A percentile compares a stretch with the other conserved stretches of the same genome.
Evolutionary conservation across 2,329 filamentous ascomycete genomes (phyloP).

Genomic region (Penicillium paneum): DNA sequence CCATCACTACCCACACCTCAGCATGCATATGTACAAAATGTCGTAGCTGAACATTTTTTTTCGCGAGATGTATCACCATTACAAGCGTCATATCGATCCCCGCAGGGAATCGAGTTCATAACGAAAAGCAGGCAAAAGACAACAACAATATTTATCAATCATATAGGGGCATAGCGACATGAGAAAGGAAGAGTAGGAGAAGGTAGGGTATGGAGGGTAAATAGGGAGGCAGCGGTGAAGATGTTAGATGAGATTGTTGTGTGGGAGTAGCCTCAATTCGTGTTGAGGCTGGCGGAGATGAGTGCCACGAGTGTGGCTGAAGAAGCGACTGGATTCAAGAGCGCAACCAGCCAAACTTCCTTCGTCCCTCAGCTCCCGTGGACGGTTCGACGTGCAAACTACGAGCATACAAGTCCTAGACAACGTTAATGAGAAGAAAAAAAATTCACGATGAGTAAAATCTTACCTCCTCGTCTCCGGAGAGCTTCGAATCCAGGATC

Average conservation of each 20-base stretch:
- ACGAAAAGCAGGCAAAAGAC: constrained; percentile 6
- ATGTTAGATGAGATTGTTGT: not conserved
- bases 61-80: constrained; percentile 6
- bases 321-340: constrained; percentile 21
- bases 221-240: not conserved
- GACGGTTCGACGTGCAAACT: constrained; percentile 55
- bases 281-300: not conserved
- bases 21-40: constrained; percentile 12
- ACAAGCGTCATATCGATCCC: constrained; percentile 15
- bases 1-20: constrained; percentile 1
- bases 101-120: constrained; percentile 1
- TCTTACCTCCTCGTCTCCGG: constrained; percentile 81
- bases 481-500: constrained; percentile 76
- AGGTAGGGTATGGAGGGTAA: not conserved
- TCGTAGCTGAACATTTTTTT: constrained; percentile 11
- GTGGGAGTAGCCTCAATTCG: not conserved
- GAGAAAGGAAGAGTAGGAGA: constrained; percentile 12
- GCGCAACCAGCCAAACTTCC: constrained; percentile 46
- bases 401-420: constrained; percentile 57
- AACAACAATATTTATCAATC: constrained; percentile 24
- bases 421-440: constrained; percentile 8
- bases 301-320: not conserved
- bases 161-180: constrained; percentile 28
- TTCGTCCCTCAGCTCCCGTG: constrained; percentile 36
- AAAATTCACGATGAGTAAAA: not conserved